Evolutionary conservation across 176 grass and related monocot species (phyloP).

Genomic region (Carex parvula): DNA sequence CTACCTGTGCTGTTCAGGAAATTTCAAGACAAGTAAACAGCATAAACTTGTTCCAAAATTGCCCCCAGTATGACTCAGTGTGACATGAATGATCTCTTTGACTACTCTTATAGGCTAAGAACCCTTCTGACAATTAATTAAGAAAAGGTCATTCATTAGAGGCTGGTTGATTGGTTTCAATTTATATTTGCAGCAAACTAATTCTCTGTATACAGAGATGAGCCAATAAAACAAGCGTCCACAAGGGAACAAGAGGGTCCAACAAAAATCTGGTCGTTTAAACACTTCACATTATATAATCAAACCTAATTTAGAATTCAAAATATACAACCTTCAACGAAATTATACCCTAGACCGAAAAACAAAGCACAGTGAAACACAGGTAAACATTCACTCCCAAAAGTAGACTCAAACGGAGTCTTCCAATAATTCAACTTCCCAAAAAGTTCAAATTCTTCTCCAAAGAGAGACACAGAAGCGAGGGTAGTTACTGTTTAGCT

Average conservation of each 20-base stretch:
- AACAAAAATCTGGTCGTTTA: background rate
- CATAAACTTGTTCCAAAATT: background rate
- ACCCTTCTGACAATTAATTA: background rate
- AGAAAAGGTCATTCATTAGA: background rate
- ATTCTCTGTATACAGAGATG: background rate
- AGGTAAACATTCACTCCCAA: constrained; percentile 2
- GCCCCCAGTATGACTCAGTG: background rate
- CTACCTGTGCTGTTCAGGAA: background rate
- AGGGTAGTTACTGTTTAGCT: background rate
- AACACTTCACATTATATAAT: background rate
- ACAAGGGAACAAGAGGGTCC: background rate
- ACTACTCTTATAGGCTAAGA: background rate
- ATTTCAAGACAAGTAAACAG: background rate
- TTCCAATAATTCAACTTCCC: constrained; percentile 5
- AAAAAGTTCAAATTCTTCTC: background rate
- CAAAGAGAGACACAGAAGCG: background rate
- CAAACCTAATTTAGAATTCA: background rate
- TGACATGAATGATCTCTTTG: background rate
- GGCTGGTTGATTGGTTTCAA: background rate
- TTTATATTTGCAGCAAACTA: background rate
- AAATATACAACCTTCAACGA: background rate
- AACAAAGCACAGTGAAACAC: background rate
- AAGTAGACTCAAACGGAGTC: background rate
- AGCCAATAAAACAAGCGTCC: background rate
- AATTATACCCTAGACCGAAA: background rate